phyloP scores from a whole-genome alignment of 2,329 filamentous ascomycete species.

The Dissoconium aciculare region DNA sequence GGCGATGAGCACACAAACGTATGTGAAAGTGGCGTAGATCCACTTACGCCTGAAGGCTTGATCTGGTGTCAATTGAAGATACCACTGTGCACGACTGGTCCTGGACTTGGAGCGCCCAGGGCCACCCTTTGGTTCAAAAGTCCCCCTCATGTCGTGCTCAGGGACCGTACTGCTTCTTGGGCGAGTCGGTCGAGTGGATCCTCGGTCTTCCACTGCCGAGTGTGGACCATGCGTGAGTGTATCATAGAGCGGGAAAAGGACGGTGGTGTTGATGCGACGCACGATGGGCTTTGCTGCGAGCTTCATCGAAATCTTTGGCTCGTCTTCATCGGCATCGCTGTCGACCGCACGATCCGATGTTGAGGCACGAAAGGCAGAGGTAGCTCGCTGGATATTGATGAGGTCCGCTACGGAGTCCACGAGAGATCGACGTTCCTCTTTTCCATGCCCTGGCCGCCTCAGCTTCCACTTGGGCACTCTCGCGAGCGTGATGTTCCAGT shows the following conservation, averaged over 20 bases:
- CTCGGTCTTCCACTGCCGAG: slow-evolving; percentile 14
- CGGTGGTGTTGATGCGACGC: slow-evolving; percentile 12
- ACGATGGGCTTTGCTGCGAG: slow-evolving; percentile 7
- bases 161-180: slow-evolving; percentile 17
- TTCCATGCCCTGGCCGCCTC: slow-evolving; percentile 38
- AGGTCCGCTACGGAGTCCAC: slow-evolving; percentile 27
- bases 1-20: slow-evolving; percentile 48
- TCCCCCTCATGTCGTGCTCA: slow-evolving; percentile 6
- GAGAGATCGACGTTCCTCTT: slow-evolving; percentile 30
- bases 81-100: slow-evolving; percentile 52
- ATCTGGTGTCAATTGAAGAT: slow-evolving; percentile 62
- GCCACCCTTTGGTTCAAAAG: slow-evolving; percentile 4
- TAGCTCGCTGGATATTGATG: slow-evolving; percentile 20
- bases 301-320: slow-evolving; percentile 15
- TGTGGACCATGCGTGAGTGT: slow-evolving; percentile 9
- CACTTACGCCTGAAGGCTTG: slow-evolving; percentile 69
- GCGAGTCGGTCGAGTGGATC: slow-evolving; percentile 5
- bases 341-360: slow-evolving; percentile 18
- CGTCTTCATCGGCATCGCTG: slow-evolving; percentile 36
- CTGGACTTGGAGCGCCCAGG: slow-evolving; percentile 33
- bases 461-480: slow-evolving; percentile 88
- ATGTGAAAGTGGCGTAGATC: slow-evolving; percentile 69
- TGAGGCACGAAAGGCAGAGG: slow-evolving; percentile 14
- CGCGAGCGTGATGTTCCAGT: slow-evolving; percentile 72
- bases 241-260: slow-evolving; percentile 9